Conservation (phyloP, 2,329 filamentous ascomycete genomes). For the Tricladium varicosporioides region DNA sequence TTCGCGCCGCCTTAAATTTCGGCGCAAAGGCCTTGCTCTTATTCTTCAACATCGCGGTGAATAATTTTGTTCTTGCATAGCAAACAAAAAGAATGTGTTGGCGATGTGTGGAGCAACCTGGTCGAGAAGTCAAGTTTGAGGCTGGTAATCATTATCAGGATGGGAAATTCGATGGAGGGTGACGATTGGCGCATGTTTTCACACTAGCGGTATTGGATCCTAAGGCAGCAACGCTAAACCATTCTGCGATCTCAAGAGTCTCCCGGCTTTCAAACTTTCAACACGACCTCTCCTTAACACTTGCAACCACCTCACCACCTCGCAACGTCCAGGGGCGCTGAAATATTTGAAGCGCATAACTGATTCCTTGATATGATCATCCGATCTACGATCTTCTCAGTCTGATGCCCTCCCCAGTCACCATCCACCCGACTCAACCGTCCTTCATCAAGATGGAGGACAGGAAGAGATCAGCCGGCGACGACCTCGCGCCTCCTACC, state of each 20-base stretch:
- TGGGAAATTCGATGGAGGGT: too few relatives aligned
- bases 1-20: conserved; percentile 65
- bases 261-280: neutral
- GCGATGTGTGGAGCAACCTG: neutral
- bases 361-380: conserved; percentile 32
- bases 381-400: conserved; percentile 42
- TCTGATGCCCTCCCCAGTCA: conserved; percentile 76
- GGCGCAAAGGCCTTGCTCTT: conserved; percentile 51
- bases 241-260: too few relatives aligned
- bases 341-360: conserved; percentile 9
- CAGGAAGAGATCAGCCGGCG: conserved; percentile 91
- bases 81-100: too few relatives aligned
- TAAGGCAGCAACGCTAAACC: too few relatives aligned
- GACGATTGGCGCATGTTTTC: too few relatives aligned
- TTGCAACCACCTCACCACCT: conserved; percentile 1
- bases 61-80: neutral
- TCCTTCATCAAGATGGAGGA: conserved; percentile 97
- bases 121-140: too few relatives aligned
- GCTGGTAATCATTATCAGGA: too few relatives aligned
- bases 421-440: conserved; percentile 72
- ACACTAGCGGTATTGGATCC: too few relatives aligned
- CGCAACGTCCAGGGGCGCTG: conserved; percentile 7
- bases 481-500: conserved; percentile 82
- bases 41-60: conserved; percentile 46
- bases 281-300: conserved; percentile 1